phyloP scores from a whole-genome alignment of 2,329 filamentous ascomycete species.

The Microcera coccophila region DNA sequence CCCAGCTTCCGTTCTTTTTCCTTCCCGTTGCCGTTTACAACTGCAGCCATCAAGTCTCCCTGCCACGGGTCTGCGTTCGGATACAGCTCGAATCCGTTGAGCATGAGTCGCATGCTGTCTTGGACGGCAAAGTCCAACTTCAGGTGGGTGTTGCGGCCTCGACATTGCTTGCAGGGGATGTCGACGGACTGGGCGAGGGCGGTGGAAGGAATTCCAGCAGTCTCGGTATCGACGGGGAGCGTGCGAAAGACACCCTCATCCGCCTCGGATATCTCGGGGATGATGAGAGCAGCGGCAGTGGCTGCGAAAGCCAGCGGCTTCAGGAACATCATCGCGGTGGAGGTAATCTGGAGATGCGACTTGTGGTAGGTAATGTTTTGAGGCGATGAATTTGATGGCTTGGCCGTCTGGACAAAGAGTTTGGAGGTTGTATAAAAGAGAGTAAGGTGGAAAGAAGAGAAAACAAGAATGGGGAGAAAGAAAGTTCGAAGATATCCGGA shows the following conservation, averaged over 20 bases:
- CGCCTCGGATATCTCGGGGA: constrained; percentile 45
- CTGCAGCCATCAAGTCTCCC: constrained; percentile 42
- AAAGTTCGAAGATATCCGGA: too few species aligned
- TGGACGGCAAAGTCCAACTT: constrained; percentile 54
- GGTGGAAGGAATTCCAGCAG: constrained; percentile 35
- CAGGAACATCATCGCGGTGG: constrained; percentile 29
- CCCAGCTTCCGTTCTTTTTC: constrained; percentile 42
- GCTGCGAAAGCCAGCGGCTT: constrained; percentile 33
- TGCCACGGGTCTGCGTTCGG: constrained; percentile 47
- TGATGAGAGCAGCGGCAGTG: constrained; percentile 49
- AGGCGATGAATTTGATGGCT: neutral
- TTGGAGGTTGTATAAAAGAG: neutral
- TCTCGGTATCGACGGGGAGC: constrained; percentile 34
- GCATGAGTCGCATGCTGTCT: constrained; percentile 44
- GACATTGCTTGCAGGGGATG: constrained; percentile 54
- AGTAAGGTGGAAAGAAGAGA: neutral
- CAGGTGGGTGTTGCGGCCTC: constrained; percentile 43
- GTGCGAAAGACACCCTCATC: constrained; percentile 42
- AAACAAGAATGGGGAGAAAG: neutral
- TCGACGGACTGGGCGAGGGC: constrained; percentile 39
- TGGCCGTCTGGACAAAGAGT: neutral
- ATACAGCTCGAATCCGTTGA: constrained; percentile 61
- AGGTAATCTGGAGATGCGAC: neutral
- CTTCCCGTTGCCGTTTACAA: constrained; percentile 39
- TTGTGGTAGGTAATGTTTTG: neutral